Percentiles rank a stretch among this genome's conserved stretches.
These are phyloP conservation scores for Hanseniaspora lachancei DNA, from an alignment of 805 yeast species.

Conservation along the genomic window DNA sequence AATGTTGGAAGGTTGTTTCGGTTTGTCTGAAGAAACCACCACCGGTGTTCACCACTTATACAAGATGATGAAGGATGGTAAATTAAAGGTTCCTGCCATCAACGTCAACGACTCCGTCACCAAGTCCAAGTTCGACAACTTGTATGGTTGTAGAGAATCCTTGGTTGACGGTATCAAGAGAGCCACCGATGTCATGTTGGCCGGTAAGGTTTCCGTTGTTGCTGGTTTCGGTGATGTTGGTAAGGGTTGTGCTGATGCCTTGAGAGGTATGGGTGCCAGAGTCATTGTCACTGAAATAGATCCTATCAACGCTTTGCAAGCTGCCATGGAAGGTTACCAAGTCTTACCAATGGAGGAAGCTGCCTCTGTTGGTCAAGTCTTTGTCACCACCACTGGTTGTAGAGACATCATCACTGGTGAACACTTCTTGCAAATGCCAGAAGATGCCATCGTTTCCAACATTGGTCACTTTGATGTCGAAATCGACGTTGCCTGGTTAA, in stretches of 20 bases:
- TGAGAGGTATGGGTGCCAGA: constrained; percentile 98
- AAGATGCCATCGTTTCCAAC: constrained; percentile 98
- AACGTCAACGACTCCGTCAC: constrained; percentile 98
- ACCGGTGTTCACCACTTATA: constrained; percentile 99
- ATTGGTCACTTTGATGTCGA: constrained; percentile 99
- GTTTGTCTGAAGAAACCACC: constrained; percentile 97
- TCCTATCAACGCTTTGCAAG: constrained; percentile 98
- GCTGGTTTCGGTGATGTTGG: constrained; percentile 99
- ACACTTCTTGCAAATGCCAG: constrained; percentile 89
- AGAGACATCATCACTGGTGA: constrained; percentile 89
- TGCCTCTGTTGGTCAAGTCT: constrained; percentile 85
- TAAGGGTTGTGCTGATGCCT: constrained; percentile 99
- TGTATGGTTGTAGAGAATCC: constrained; percentile 99
- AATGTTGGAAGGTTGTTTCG: constrained; percentile 87
- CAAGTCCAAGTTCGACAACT: constrained; percentile 97
- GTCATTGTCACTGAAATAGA: constrained; percentile 94
- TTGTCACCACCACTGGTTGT: constrained; percentile 98
- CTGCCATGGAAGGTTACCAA: constrained; percentile 97
- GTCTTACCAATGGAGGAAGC: constrained; percentile 92
- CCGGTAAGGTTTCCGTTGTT: constrained; percentile 97
- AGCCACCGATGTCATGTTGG: constrained; percentile 99
- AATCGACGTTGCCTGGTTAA: constrained; percentile 98
- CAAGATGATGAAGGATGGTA: constrained; percentile 81
- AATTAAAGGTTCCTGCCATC: constrained; percentile 95
- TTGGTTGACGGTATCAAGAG: constrained; percentile 97